Percentiles rank a stretch among this genome's conserved stretches.
Evolutionary conservation across 768 basidiomycete genomes (phyloP).

Genomic region (Termitomyces heimii): DNA sequence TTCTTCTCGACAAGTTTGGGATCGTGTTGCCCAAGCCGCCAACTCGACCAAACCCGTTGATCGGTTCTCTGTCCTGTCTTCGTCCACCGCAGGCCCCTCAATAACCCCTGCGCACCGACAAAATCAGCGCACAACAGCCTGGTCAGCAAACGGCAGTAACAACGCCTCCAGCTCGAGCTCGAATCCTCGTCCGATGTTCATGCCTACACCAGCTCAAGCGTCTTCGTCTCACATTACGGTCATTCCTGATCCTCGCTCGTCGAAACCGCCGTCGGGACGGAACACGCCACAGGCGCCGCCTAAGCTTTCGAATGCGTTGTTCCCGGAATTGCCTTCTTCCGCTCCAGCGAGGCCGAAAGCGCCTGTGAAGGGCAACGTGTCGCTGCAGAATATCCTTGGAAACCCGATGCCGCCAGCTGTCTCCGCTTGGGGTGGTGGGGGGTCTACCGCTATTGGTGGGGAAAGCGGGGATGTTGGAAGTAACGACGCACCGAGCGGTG

Average conservation of each 20-base stretch:
- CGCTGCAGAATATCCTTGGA: slow-evolving; percentile 63
- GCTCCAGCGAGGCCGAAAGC: slow-evolving; percentile 33
- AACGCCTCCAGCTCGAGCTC: slow-evolving; percentile 11
- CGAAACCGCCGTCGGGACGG: slow-evolving; percentile 10
- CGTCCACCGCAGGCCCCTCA: slow-evolving; percentile 10
- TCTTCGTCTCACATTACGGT: slow-evolving; percentile 16
- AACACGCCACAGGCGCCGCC: slow-evolving; percentile 24
- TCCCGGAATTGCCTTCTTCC: slow-evolving; percentile 63
- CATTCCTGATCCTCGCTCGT: slow-evolving; percentile 13
- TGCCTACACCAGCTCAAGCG: slow-evolving; percentile 21
- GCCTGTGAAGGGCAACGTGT: slow-evolving; percentile 55
- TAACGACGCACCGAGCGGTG: slow-evolving; percentile 8
- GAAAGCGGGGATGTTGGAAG: slow-evolving; percentile 5
- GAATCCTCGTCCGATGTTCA: slow-evolving; percentile 12
- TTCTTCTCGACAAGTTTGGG: slow-evolving; percentile 70
- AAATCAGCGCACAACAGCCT: slow-evolving; percentile 52
- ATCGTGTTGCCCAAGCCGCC: slow-evolving; percentile 84
- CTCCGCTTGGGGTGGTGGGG: slow-evolving; percentile 34
- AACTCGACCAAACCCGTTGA: slow-evolving; percentile 22
- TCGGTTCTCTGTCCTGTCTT: slow-evolving; percentile 29
- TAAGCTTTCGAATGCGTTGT: slow-evolving; percentile 47
- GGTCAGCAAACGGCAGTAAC: slow-evolving; percentile 37
- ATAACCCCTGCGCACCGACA: slow-evolving; percentile 32
- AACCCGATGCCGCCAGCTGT: slow-evolving; percentile 27
- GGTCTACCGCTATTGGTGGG: slow-evolving; percentile 5